These are phyloP conservation scores for Scopulariopsis brevicaulis DNA, from an alignment of 2,329 filamentous ascomycete genomes.

Conservation along the genomic window DNA sequence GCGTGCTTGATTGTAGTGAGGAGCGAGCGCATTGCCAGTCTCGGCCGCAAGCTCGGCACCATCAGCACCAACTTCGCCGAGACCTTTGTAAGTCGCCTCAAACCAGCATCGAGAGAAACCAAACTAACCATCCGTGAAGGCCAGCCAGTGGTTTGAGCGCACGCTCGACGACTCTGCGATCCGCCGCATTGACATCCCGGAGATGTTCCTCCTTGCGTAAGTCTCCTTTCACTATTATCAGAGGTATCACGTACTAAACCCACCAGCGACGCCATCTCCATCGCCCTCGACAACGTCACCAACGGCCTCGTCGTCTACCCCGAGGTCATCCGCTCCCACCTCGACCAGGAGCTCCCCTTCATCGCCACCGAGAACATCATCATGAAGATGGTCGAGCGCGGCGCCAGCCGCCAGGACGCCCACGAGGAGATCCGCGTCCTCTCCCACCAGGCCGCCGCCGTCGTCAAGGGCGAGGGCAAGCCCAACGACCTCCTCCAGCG, in stretches of 20 bases:
- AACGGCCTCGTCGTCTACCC: constrained; percentile 71
- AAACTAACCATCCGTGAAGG: background rate
- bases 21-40: constrained; percentile 30
- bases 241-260: too few species aligned
- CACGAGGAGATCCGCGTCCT: constrained; percentile 83
- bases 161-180: constrained; percentile 69
- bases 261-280: constrained; percentile 46
- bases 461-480: constrained; percentile 40
- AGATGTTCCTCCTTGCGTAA: constrained; percentile 57
- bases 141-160: constrained; percentile 49
- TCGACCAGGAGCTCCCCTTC: constrained; percentile 74
- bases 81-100: constrained; percentile 11
- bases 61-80: constrained; percentile 22
- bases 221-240: constrained; percentile 57
- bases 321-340: constrained; percentile 52
- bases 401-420: constrained; percentile 64
- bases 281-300: constrained; percentile 56
- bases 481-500: constrained; percentile 74
- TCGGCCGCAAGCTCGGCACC: constrained; percentile 32
- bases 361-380: constrained; percentile 63
- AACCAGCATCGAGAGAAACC: background rate
- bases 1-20: constrained; percentile 22
- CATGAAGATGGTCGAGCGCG: constrained; percentile 65
- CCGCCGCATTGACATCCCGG: constrained; percentile 55
- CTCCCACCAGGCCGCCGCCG: constrained; percentile 60